A percentile compares a stretch with the other conserved stretches of the same genome.
These are phyloP conservation scores for Mycena chlorophos DNA, from an alignment of 768 basidiomycete species.

Conservation along the genomic window DNA sequence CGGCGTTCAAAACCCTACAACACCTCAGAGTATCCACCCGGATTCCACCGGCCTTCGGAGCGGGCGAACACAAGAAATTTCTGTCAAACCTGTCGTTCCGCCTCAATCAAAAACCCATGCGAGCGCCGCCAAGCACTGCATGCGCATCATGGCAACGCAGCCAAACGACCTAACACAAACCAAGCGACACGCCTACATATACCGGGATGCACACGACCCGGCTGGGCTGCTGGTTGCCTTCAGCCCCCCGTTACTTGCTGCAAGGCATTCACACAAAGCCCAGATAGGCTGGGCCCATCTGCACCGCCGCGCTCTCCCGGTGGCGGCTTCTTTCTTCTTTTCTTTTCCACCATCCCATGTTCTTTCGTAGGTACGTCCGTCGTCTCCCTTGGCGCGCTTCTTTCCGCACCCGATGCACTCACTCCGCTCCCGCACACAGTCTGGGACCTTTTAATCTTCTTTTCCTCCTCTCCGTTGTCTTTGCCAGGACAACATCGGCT, in stretches of 20 bases:
- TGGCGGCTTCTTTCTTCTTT: conserved; percentile 15
- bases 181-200: conserved; percentile 3
- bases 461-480: conserved; percentile 5
- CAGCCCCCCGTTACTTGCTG: conserved; percentile 13
- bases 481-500: conserved; percentile 1
- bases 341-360: conserved; percentile 10
- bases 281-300: conserved; percentile 19
- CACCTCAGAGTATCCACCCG: too few species aligned
- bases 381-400: not conserved
- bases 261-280: conserved; percentile 17
- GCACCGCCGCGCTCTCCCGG: conserved; percentile 13
- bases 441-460: conserved; percentile 4
- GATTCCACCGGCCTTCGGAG: not conserved
- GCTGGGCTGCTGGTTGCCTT: conserved; percentile 10
- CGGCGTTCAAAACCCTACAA: too few species aligned
- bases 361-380: conserved; percentile 7
- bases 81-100: not conserved
- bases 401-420: not conserved
- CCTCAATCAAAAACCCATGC: not conserved
- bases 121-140: not conserved
- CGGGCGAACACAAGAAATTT: too few species aligned
- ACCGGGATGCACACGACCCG: not conserved
- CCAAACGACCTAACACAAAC: not conserved
- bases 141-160: not conserved
- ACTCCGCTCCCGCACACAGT: not conserved